These are phyloP conservation scores for Agroathelia rolfsii DNA, from an alignment of 1,284 basidiomycete species.

Conservation along the genomic window DNA sequence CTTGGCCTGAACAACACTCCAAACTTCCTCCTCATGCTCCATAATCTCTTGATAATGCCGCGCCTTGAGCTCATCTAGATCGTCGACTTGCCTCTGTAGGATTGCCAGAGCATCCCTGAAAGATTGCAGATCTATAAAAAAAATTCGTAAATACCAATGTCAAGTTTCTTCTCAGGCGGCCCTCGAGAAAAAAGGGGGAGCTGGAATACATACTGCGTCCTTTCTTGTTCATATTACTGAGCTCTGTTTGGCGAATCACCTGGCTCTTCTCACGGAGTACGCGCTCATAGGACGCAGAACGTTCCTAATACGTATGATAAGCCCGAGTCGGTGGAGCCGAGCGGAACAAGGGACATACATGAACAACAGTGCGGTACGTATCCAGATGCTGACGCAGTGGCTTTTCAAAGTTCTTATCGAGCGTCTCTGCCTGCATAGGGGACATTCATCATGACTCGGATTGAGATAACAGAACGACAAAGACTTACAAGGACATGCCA, in stretches of 20 bases:
- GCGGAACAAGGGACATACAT: slow-evolving; percentile 34
- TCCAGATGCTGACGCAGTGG: slow-evolving; percentile 81
- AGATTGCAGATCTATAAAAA: slow-evolving; percentile 60
- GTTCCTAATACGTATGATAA: slow-evolving; percentile 40
- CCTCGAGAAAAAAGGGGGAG: slow-evolving; percentile 6
- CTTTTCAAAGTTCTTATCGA: slow-evolving; percentile 86
- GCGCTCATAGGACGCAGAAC: slow-evolving; percentile 72
- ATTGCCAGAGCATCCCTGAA: slow-evolving; percentile 79
- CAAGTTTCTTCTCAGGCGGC: slow-evolving; percentile 1
- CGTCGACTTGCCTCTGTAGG: slow-evolving; percentile 83
- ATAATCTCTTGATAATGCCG: slow-evolving; percentile 82
- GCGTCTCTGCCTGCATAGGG: slow-evolving; percentile 56
- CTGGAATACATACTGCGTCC: slow-evolving; percentile 58
- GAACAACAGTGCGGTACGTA: slow-evolving; percentile 65
- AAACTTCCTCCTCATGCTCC: slow-evolving; percentile 88
- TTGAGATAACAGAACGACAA: slow-evolving; percentile 4
- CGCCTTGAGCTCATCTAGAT: slow-evolving; percentile 72
- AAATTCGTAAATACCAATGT: background rate
- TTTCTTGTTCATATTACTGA: slow-evolving; percentile 75
- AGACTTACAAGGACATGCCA: slow-evolving; percentile 75
- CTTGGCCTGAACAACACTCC: slow-evolving; percentile 83
- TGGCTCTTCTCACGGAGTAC: slow-evolving; percentile 74
- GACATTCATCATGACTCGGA: background rate
- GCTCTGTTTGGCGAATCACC: slow-evolving; percentile 84
- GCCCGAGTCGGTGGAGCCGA: slow-evolving; percentile 3